Evolutionary conservation across 2,329 filamentous ascomycete species (phyloP), one percentile per base, ranked within the genome.

Genomic region (Fusarium sp.): DNA sequence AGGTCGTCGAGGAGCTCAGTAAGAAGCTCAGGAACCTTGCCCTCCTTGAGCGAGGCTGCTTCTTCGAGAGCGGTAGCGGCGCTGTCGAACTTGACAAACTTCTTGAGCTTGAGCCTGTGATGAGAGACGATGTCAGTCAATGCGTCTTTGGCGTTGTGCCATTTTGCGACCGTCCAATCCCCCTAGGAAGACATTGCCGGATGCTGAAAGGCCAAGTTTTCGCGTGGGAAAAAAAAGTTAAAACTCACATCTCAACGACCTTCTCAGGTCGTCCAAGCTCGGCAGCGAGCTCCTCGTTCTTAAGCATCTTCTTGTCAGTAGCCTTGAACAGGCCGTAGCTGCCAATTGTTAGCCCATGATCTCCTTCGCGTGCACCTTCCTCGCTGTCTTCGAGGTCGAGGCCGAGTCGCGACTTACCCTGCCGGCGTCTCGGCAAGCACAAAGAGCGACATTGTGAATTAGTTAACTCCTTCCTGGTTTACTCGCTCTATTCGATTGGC

Each of bases 241-340:
- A 67, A 71, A 67, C 92, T 86, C 86, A 95, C 92, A 97, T 89
- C 76, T 92, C 92, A 75, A 94, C 93, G 71, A 97, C 89, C 76
- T 92, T 92, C 81, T 98, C 94, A 36, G 94, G 90, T 63, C 91
- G 92, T 72, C 90, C 88, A 66, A 94, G 87, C 80, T 96, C 90
- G 69, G 89, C 86, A 55, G 88, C 87, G 69, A 97, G 83, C 78
- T 95, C 90, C 82, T 95, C 92, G 77, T 92, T 91, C 82, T 97
- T 96, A 72, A 99, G 87, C 63, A 98, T 88, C 87, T 98, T 98
- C 90, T 98, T 98, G 88, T 98, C 95, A 81, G 95, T 94, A 76
- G 95, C 92, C 88, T 99, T 98, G 86, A 99, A 94, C 81, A 99
- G 90, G 82, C 95, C 96, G 86, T 98, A 98, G 81, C 96, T 97